These are phyloP conservation scores for Kwoniella sp. DNA, from an alignment of 768 basidiomycete genomes.

Conservation along the genomic window DNA sequence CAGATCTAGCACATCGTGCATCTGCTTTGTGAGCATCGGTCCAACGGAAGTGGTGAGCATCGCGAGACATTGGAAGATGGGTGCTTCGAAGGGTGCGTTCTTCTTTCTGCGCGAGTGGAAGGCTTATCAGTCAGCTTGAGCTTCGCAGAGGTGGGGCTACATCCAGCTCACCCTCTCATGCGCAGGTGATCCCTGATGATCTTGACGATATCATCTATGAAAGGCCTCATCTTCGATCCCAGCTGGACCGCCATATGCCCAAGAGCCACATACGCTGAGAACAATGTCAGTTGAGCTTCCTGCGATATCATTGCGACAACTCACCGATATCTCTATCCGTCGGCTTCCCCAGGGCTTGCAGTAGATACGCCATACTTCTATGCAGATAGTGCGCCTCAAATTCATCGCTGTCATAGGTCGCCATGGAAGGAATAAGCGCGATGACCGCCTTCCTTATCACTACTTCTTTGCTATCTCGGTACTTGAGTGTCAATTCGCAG, in stretches of 20 bases:
- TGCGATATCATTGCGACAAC: constrained; percentile 28
- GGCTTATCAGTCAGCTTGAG: background rate
- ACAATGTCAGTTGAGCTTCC: background rate
- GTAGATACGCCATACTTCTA: constrained; percentile 88
- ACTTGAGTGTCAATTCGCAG: constrained; percentile 85
- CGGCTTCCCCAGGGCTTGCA: constrained; percentile 84
- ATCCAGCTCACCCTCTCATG: constrained; percentile 69
- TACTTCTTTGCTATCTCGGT: constrained; percentile 81
- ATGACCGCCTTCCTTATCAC: constrained; percentile 93
- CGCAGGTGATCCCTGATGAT: constrained; percentile 89
- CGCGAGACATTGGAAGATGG: constrained; percentile 95
- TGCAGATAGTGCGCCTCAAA: constrained; percentile 90
- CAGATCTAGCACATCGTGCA: constrained; percentile 94
- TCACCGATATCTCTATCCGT: constrained; percentile 83
- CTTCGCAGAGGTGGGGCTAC: constrained; percentile 12
- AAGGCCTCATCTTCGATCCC: constrained; percentile 91
- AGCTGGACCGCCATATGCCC: constrained; percentile 92
- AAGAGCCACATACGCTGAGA: constrained; percentile 89
- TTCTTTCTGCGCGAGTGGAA: constrained; percentile 61
- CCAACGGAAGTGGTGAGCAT: constrained; percentile 95
- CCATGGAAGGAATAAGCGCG: constrained; percentile 90
- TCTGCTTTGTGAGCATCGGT: constrained; percentile 88
- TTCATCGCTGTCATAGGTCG: constrained; percentile 88
- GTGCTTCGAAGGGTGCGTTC: constrained; percentile 88
- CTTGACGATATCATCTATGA: constrained; percentile 85